These are phyloP conservation scores for Candida quercuum DNA, from an alignment of 805 yeast species.

Conservation along the genomic window DNA sequence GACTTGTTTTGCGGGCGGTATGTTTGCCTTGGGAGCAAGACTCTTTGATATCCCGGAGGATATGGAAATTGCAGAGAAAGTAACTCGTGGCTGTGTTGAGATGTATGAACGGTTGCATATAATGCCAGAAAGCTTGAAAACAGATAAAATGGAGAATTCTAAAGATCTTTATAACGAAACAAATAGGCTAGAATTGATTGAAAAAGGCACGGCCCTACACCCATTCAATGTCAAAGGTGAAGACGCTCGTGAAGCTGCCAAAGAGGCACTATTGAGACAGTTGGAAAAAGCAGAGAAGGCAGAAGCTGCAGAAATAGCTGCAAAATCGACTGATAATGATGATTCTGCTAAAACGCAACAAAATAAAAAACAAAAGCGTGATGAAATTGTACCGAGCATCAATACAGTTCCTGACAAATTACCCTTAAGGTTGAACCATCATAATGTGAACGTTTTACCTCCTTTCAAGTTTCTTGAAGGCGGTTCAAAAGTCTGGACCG, in stretches of 20 bases:
- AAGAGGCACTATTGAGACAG: conserved; percentile 1
- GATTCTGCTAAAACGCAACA: neutral
- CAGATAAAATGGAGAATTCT: conserved; percentile 19
- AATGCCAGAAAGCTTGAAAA: conserved; percentile 38
- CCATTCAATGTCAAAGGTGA: conserved; percentile 5
- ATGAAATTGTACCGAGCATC: neutral
- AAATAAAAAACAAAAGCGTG: neutral
- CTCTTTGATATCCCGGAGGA: conserved; percentile 32
- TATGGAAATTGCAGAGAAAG: conserved; percentile 33
- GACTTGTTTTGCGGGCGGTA: conserved; percentile 50
- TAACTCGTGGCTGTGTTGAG: conserved; percentile 46
- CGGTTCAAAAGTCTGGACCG: conserved; percentile 11
- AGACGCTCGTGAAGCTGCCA: conserved; percentile 5
- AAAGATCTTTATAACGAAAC: conserved; percentile 21
- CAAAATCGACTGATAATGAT: neutral
- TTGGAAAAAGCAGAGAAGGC: neutral
- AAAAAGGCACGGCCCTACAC: neutral
- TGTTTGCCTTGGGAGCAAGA: conserved; percentile 43
- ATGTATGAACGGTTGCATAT: conserved; percentile 35
- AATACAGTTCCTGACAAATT: neutral
- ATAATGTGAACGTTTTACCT: neutral
- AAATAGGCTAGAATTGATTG: conserved; percentile 6
- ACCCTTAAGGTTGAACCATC: neutral
- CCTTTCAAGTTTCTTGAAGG: conserved; percentile 3
- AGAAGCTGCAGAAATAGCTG: neutral